Conservation (phyloP, 345 rosid species). For the Erucastrum elatum region DNA sequence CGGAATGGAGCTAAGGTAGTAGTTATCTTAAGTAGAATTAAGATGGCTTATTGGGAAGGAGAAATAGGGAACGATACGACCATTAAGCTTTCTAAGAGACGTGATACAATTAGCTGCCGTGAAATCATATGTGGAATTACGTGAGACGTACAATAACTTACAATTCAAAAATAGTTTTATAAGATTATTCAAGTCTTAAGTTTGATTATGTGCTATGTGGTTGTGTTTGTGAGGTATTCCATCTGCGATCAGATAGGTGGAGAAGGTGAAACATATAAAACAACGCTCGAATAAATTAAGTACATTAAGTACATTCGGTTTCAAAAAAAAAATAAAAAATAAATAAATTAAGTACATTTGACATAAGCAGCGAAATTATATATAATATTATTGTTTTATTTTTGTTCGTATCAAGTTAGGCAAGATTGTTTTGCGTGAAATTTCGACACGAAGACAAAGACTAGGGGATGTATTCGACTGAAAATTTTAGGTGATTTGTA, state of each 20-base stretch:
- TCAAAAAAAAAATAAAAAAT: no score
- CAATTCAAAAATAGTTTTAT: neutral
- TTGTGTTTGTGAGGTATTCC: slow-evolving; percentile 26
- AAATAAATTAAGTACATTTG: slow-evolving; percentile 11
- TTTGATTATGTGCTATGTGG: slow-evolving; percentile 8
- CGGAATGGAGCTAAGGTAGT: neutral
- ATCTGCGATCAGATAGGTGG: slow-evolving; percentile 34
- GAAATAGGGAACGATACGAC: slow-evolving; percentile 18
- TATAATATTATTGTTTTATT: neutral
- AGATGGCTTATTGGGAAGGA: slow-evolving; percentile 4
- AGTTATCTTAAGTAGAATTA: slow-evolving; percentile 20
- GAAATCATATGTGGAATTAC: slow-evolving; percentile 21
- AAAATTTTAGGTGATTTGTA: no score
- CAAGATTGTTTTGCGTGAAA: neutral
- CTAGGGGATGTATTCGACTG: no score
- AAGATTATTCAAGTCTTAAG: neutral
- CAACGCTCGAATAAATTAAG: no score
- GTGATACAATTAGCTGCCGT: slow-evolving; percentile 12
- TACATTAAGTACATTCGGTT: no score
- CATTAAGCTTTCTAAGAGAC: slow-evolving; percentile 35
- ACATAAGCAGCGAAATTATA: slow-evolving; percentile 6
- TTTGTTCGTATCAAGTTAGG: slow-evolving; percentile 10
- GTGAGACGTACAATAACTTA: slow-evolving; percentile 26
- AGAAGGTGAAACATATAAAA: slow-evolving; percentile 30
- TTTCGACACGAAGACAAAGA: neutral